These are phyloP conservation scores for Cokeromyces recurvatus DNA, from an alignment of 371 early-diverging fungal genomes.

Conservation along the genomic window DNA sequence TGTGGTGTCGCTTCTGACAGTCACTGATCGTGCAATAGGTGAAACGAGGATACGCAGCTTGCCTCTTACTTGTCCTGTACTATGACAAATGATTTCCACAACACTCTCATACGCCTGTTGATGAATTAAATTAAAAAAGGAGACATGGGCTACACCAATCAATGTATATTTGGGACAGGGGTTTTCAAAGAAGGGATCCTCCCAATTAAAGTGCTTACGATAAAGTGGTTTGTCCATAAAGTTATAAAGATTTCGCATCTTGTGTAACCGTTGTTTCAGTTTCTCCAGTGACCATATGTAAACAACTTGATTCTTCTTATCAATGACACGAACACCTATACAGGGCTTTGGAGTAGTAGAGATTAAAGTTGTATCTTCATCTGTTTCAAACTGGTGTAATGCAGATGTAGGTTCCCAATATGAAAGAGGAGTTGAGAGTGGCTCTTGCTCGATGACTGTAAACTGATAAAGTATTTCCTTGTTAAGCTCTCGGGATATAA, in stretches of 20 bases:
- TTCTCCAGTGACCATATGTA: constrained; percentile 75
- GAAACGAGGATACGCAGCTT: constrained; percentile 40
- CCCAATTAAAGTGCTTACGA: constrained; percentile 70
- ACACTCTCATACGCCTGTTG: constrained; percentile 49
- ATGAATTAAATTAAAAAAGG: constrained; percentile 44
- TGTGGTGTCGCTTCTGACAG: constrained; percentile 1
- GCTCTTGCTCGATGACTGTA: constrained; percentile 60
- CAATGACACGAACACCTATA: constrained; percentile 69
- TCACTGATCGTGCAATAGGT: constrained; percentile 39
- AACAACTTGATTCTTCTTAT: constrained; percentile 63
- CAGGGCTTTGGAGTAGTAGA: constrained; percentile 53
- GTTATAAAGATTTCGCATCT: constrained; percentile 77
- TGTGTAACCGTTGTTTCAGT: constrained; percentile 61
- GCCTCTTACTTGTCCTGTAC: constrained; percentile 53
- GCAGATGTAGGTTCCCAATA: constrained; percentile 58
- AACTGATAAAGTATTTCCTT: constrained; percentile 82
- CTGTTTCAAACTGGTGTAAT: constrained; percentile 51
- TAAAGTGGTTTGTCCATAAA: constrained; percentile 69
- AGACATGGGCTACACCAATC: constrained; percentile 56
- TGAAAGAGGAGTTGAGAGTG: constrained; percentile 49
- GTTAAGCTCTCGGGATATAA: constrained; percentile 74
- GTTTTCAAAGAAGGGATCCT: constrained; percentile 73
- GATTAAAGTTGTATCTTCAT: constrained; percentile 51
- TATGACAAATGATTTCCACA: constrained; percentile 52
- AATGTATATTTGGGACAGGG: constrained; percentile 63